Evolutionary conservation across 1,284 basidiomycete genomes (phyloP), one percentile per base, ranked within the genome.

Genomic region (Microbotryum silenes-acaulis): DNA sequence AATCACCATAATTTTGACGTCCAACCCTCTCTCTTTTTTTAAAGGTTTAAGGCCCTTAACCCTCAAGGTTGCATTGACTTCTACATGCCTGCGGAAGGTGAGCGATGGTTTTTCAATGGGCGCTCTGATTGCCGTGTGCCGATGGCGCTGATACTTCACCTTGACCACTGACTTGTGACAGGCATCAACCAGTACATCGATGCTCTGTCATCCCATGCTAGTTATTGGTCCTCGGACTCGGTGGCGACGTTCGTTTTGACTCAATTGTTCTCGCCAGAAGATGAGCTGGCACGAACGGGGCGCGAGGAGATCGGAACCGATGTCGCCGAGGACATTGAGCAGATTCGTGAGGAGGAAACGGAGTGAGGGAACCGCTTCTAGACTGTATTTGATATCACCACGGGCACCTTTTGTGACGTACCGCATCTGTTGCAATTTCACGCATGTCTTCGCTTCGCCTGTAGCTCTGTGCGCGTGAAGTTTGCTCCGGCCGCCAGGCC

Each of bases 241-340:
- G 63, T 68, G 51, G 47, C 52, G 7, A 68, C 64, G 0, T 68
- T 68, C 45, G 51, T 61, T 12, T 46, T 68, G 6, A 48, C 61
- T 6, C 61, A 65, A 16, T 54, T 68, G 29, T 68, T 68, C 29
- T 23, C 66, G 8, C 59, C 60, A 18, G 52, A 57, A 6, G 51
- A 53, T 6, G 57, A 66, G 6, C 56, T 68, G 46, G 64, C 63
- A 53, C 37, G 54, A 33, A 60, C 61, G 16, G 66, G 62, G 3
- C 51, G 66, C 4, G 62, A 68, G 44, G 59, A 68, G 33, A 47
- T 68, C 21, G 66, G 66, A 42, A 42, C 37, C 37, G 37, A 42
- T 12, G 37, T 42, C 14, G 37, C 37, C 37, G 37, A 42, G 14
- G 3, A 18, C 37, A 42, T 42, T 42, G 37, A 42, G 12, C 37